These are phyloP conservation scores for Talaromyces sp. DNA, from an alignment of 2,329 filamentous ascomycete genomes.

Conservation along the genomic window DNA sequence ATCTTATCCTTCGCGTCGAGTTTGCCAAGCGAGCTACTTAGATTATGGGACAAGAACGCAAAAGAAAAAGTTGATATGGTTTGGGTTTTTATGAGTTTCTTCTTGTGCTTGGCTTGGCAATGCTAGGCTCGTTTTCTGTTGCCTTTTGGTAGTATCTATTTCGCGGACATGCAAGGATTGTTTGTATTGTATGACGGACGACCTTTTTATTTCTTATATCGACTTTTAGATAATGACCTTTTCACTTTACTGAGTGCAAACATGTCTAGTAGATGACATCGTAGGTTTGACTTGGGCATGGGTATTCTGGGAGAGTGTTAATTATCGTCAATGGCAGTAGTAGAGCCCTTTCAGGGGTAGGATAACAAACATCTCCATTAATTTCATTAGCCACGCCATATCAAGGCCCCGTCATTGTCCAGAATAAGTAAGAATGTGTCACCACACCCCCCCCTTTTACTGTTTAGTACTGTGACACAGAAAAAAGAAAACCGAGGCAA, in stretches of 20 bases:
- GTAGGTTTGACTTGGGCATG: background rate
- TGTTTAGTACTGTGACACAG: background rate
- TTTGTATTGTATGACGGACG: constrained; percentile 4
- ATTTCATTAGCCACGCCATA: background rate
- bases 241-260: background rate
- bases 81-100: constrained; percentile 23
- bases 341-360: background rate
- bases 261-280: background rate
- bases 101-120: constrained; percentile 21
- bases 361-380: background rate
- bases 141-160: constrained; percentile 7
- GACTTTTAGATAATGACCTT: background rate
- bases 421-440: background rate
- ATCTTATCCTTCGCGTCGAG: constrained; percentile 50
- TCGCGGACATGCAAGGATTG: constrained; percentile 2
- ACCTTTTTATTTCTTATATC: constrained; percentile 1
- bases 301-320: too few relatives aligned
- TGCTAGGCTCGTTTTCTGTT: background rate
- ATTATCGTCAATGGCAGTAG: background rate
- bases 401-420: background rate
- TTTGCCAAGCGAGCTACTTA: constrained; percentile 45
- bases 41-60: constrained; percentile 7
- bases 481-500: background rate
- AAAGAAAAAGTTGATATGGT: constrained; percentile 26
- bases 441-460: background rate